Percentiles rank a stretch among this genome's conserved stretches.
Conservation (phyloP, 73 alveolate genomes). For the Effrenium voratum region DNA sequence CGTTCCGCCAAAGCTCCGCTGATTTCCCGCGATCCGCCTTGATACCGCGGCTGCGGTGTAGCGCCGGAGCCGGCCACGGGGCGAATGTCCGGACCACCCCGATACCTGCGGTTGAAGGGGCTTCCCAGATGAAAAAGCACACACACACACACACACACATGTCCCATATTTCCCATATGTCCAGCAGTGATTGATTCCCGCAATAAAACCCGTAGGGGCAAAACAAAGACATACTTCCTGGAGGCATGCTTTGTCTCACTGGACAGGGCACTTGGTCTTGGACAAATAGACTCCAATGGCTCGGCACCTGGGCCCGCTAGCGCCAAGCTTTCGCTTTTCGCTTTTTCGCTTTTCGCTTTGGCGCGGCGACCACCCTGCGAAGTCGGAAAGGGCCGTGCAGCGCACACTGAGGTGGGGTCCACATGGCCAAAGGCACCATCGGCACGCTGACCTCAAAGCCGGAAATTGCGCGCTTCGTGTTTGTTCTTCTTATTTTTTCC, state of each 20-base stretch:
- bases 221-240: not conserved
- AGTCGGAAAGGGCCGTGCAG: no score
- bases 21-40: no score
- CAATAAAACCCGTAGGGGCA: not conserved
- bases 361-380: no score
- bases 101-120: slow-evolving; percentile 36
- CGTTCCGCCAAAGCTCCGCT: no score
- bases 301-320: slow-evolving; percentile 82
- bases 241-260: not conserved
- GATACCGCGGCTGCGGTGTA: slow-evolving; percentile 63
- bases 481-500: no score
- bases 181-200: not conserved
- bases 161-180: not conserved
- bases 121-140: not conserved
- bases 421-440: slow-evolving; percentile 91
- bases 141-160: not conserved
- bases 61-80: slow-evolving; percentile 91
- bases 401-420: not conserved
- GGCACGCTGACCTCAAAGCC: slow-evolving; percentile 93
- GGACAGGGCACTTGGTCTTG: slow-evolving; percentile 52
- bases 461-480: no score
- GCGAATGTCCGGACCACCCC: slow-evolving; percentile 89
- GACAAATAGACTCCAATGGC: slow-evolving; percentile 87
- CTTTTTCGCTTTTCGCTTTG: no score
- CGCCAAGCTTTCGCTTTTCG: no score